Conservation (phyloP, 1,284 basidiomycete species). For the Boletus holoroseus region DNA sequence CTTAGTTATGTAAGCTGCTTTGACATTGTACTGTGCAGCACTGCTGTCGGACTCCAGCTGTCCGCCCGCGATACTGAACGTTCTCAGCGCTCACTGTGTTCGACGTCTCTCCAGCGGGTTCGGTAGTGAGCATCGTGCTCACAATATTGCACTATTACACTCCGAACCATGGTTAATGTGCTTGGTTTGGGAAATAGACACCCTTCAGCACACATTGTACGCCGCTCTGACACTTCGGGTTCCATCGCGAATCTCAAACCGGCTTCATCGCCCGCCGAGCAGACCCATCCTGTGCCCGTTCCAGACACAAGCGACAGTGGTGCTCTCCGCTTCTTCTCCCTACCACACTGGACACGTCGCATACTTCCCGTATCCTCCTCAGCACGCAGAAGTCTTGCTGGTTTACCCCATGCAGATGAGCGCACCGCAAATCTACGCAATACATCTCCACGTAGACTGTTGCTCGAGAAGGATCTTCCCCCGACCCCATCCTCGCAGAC, state of each 20-base stretch:
- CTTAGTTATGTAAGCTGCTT: conserved; percentile 16
- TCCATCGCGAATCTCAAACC: conserved; percentile 9
- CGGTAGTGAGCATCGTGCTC: background rate
- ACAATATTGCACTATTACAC: background rate
- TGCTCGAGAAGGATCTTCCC: conserved; percentile 61
- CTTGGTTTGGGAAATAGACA: conserved; percentile 31
- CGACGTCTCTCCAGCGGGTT: conserved; percentile 3
- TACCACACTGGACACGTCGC: conserved; percentile 60
- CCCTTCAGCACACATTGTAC: conserved; percentile 17
- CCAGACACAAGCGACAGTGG: conserved; percentile 3
- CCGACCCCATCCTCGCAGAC: conserved; percentile 44
- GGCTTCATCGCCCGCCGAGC: conserved; percentile 3
- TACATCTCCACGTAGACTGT: conserved; percentile 24
- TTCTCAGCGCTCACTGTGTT: conserved; percentile 4
- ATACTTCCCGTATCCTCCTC: conserved; percentile 32
- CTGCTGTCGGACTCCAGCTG: too few relatives aligned
- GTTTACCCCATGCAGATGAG: conserved; percentile 28
- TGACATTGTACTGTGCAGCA: too few relatives aligned
- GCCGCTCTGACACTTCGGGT: conserved; percentile 12
- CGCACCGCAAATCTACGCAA: conserved; percentile 22
- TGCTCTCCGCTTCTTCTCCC: conserved; percentile 54
- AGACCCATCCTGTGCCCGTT: background rate
- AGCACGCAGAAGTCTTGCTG: conserved; percentile 22
- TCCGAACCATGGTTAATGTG: conserved; percentile 36
- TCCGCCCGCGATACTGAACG: background rate